Base-by-base conservation (phyloP, 176 grass and related monocot species). In the Cocos nucifera region DNA sequence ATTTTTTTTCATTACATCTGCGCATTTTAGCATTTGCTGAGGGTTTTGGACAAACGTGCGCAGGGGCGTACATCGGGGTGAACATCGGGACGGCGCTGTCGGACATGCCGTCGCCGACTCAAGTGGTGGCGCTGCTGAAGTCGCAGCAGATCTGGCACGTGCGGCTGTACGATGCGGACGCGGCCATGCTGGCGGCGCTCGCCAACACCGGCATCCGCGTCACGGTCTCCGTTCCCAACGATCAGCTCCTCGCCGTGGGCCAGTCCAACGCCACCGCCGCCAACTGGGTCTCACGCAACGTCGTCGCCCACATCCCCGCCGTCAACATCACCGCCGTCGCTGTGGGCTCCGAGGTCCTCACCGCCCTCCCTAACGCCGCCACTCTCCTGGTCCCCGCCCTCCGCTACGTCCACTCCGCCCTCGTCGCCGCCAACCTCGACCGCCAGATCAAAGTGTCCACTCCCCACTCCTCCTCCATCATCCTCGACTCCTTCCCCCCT, bases 401-500 rank as follows among this genome's bases (percentile, higher is more conserved):
- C 59, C 77, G 87, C 22, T 96, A 85, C 84, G 79, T 96, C 63
- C 92, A 96, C 63, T 85, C 89, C 51, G 92, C 92, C 23, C 87
- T 96, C 54, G 92, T 96, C 29, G 92, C 92, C 0, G 83, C 92
- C 57, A 89, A 89, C 49, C 78, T 96, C 0, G 92, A 96, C 70
- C 72, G 79, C 54, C 81, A 77, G 66, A 66, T 96, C 64, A 96
- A 90, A 80, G 53, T 95, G 24, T 79, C 92, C 17, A 90, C 92
- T 26, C 92, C 92, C 21, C 92, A 90, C 75, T 87, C 92, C 8
- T 96, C 92, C 21, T 90, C 92, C 75, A 87, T 96, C 69, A 90
- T 96, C 75, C 87, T 96, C 21, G 92, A 96, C 69, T 96, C 92
- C 15, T 96, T 96, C 72, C 92, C 87, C 7, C 92, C 92, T 4